These are phyloP conservation scores for Tetrapisispora iriomotensis DNA, from an alignment of 805 yeast genomes.

Conservation along the genomic window DNA sequence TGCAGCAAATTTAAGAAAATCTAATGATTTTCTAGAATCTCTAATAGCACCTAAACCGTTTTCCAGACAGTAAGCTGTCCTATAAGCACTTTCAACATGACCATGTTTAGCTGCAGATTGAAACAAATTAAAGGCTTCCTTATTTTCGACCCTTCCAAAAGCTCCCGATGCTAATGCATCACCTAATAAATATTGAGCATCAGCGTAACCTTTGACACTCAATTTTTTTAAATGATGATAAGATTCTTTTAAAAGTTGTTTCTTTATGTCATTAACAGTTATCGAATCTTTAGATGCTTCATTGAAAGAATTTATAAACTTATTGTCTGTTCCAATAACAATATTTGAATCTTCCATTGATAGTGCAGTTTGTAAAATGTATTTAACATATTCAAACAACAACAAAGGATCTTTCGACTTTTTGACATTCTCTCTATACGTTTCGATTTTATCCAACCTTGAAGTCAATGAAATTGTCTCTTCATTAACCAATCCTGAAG, in stretches of 20 bases:
- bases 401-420: slow-evolving; percentile 77
- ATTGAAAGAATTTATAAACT: too few species aligned
- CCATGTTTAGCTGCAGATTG: slow-evolving; percentile 90
- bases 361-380: slow-evolving; percentile 77
- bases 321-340: slow-evolving; percentile 2
- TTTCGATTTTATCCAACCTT: slow-evolving; percentile 72
- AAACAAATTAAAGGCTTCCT: slow-evolving; percentile 66
- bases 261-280: slow-evolving; percentile 31
- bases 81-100: slow-evolving; percentile 82
- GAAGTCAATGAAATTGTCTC: slow-evolving; percentile 49
- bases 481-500: too few species aligned
- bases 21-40: slow-evolving; percentile 79
- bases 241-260: slow-evolving; percentile 68
- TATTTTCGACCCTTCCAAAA: slow-evolving; percentile 67
- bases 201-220: slow-evolving; percentile 71
- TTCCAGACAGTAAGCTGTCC: slow-evolving; percentile 85
- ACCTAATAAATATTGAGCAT: slow-evolving; percentile 87
- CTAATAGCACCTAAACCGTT: slow-evolving; percentile 89
- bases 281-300: slow-evolving; percentile 1
- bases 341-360: slow-evolving; percentile 34
- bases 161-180: slow-evolving; percentile 84
- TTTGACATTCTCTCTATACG: slow-evolving; percentile 78
- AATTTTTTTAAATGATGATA: slow-evolving; percentile 55
- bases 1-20: slow-evolving; percentile 78
- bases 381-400: slow-evolving; percentile 86